Evolutionary conservation across 441 rosid genomes (phyloP), one percentile per base, ranked within the genome.

Genomic region (Biscutella laevigata): DNA sequence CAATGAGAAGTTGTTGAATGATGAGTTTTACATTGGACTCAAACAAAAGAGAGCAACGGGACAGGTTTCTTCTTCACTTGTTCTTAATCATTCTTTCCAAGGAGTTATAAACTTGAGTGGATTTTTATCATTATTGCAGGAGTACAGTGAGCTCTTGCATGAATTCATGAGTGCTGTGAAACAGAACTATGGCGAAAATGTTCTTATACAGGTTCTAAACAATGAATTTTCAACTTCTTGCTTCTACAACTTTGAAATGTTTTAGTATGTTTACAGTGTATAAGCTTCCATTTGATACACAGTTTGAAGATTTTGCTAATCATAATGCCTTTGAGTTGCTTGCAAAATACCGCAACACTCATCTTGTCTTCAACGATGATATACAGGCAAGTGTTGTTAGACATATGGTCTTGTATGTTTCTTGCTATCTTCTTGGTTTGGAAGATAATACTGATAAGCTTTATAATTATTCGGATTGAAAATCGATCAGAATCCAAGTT

Each of bases 261-360:
- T 16, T 36, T 29, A 2, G 13, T 24, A 6, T 44, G 4, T 14
- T 15, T n/a, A n/a, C n/a, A 9, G 17, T 57, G 11, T 36, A 17
- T 37, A 33, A 36, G 35, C 2, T 37, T 39, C 6, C 19, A 13
- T 34, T 57, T 64, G 42, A 42, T n/a, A n/a, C 14, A 22, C 77
- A 83, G 95, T 88, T 86, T 70, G 96, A 88, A 80, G 96, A 88
- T 69, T 88, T 88, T 68, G 96, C 96, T 53, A 88, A 85, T 59
- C 92, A 85, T 79, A 85, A 84, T 47, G 94, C 94, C 1, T 87
- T 87, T 40, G 73, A 81, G 57, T 68, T 88, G 37, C 84, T 88
- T 57, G 62, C 77, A 7, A 85, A 74, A 61, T 85, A 88, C 63
- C 66, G 81, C 12, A 37, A 84, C 25, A 68, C 69, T 13, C 95